Evolutionary conservation across 352 stramenopile genomes (phyloP).

Genomic region (Phytophthora hibernalis): DNA sequence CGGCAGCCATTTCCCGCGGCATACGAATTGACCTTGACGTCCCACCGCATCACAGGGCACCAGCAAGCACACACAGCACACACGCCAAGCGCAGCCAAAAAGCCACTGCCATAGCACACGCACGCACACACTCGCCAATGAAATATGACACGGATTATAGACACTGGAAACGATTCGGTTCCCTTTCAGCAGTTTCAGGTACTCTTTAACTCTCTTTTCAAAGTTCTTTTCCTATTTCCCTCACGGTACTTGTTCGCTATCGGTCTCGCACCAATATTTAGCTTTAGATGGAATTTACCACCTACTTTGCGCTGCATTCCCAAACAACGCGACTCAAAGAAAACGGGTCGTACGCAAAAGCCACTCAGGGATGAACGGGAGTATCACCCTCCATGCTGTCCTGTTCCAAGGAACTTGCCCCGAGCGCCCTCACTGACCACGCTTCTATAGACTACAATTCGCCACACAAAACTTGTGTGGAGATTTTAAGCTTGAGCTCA

Average conservation of each 20-base stretch:
- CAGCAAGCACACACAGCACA: constrained; percentile 26
- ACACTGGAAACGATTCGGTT: constrained; percentile 72
- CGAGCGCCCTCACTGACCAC: not conserved
- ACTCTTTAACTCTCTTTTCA: constrained; percentile 94
- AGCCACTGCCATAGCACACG: constrained; percentile 13
- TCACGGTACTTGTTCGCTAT: constrained; percentile 87
- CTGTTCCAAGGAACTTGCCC: not conserved
- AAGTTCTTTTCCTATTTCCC: constrained; percentile 88
- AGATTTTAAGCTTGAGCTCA: not conserved
- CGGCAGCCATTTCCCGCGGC: constrained; percentile 34
- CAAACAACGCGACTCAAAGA: constrained; percentile 90
- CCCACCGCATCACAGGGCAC: constrained; percentile 34
- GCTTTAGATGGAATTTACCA: constrained; percentile 92
- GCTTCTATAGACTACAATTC: constrained; percentile 1
- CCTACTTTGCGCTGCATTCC: constrained; percentile 85
- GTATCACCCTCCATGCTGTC: constrained; percentile 57
- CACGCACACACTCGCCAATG: constrained; percentile 30
- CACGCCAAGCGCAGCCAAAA: constrained; percentile 15
- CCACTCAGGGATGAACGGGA: constrained; percentile 62
- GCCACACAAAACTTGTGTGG: not conserved
- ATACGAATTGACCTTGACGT: constrained; percentile 37
- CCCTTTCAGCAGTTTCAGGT: constrained; percentile 89
- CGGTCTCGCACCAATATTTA: constrained; percentile 91
- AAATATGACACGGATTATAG: constrained; percentile 39
- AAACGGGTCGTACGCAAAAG: no score